Evolutionary conservation across 2,329 filamentous ascomycete genomes (phyloP), one percentile per base, ranked within the genome.

Genomic region (Aspergillus versicolor): DNA sequence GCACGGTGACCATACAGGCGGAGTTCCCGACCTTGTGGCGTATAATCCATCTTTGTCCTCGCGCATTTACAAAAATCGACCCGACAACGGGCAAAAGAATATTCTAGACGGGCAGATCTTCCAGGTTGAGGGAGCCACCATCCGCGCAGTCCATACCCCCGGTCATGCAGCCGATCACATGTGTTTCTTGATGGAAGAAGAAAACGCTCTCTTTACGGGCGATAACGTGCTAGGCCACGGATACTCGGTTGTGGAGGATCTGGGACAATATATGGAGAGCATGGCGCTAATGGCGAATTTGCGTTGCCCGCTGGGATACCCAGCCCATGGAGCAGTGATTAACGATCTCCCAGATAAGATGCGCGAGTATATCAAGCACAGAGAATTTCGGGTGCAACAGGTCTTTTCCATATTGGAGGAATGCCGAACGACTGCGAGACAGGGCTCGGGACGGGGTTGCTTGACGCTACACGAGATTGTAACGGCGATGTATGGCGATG

Each of bases 161-260:
- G 87, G 91, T 1, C 91, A 95, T 66, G 86, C 90, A 0, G 75
- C 76, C 1, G 91, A 95, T 66, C 91, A 94, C 65, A 86, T 90
- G 79, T 85, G 82, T n/a, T 86, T 93, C 57, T 67, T 90, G 1
- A 73, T 92, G 1, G 81, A 85, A 40, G 88, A 92, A 63, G 81
- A 92, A 67, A 81, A 89, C 56, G 87, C 88, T 47, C 84, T 93
- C 77, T 91, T 93, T 69, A 92, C 90, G 0, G 90, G 87, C 2
- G 90, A 93, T 72, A 92, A 91, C 65, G 84, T 93, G 1, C 80
- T 93, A 0, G 90, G 90, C 0, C 88, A 77, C 43, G 77, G 78
- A 1, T 73, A 67, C 19, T 70, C 65, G 27, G 77, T 71, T 0
- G 73, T 76, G 0, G 75, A 79, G 59, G 68, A 79, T 44, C 64